phyloP scores from a whole-genome alignment of 192 early-diverging fungal species.

The Gigaspora rosea region DNA sequence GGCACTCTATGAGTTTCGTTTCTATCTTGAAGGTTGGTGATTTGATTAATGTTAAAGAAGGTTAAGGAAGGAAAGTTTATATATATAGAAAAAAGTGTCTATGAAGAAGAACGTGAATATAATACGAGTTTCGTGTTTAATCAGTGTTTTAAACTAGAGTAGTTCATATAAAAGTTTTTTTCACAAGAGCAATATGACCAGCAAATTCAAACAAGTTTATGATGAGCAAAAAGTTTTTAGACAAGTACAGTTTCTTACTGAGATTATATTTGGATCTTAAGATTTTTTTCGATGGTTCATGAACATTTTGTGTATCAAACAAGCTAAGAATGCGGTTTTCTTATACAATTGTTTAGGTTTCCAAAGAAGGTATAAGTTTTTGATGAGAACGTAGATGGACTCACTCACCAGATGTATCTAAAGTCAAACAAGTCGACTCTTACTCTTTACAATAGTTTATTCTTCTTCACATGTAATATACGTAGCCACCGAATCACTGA shows the following conservation, averaged over 20 bases:
- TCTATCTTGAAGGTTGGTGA: conserved; percentile 9
- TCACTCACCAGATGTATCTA: conserved; percentile 20
- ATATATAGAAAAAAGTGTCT: not conserved
- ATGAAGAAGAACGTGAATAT: not conserved
- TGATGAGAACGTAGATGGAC: conserved; percentile 22
- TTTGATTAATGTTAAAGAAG: not conserved
- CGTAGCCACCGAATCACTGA: no score
- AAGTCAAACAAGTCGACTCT: conserved; percentile 27
- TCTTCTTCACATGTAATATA: not conserved
- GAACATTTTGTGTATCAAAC: not conserved
- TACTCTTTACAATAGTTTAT: not conserved
- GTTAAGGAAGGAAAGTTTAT: conserved; percentile 24
- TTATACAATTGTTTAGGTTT: not conserved
- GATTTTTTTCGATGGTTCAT: conserved; percentile 4
- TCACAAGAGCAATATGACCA: not conserved
- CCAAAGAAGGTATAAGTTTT: conserved; percentile 9
- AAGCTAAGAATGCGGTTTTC: not conserved
- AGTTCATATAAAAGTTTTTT: no score
- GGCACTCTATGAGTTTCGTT: not conserved
- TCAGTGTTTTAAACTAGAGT: conserved; percentile 20
- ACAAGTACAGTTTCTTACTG: conserved; percentile 6
- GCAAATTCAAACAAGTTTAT: not conserved
- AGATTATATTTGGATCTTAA: not conserved
- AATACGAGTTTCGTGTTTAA: not conserved
- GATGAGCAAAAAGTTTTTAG: conserved; percentile 10